Conservation (phyloP, 78 protist species). For the Dictyostelium purpureum region DNA sequence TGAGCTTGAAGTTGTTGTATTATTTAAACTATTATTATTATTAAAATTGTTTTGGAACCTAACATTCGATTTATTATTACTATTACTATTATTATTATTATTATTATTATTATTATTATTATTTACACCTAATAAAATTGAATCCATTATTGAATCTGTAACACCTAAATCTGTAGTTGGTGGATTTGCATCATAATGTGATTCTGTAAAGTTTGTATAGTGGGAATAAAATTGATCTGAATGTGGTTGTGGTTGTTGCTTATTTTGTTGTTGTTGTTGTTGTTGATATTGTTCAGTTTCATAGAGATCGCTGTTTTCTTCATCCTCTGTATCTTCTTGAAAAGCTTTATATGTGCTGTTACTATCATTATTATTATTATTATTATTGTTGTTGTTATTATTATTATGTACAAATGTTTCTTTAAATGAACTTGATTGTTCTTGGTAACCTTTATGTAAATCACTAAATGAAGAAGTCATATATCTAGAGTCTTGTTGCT, state of each 20-base stretch:
- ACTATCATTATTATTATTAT: not conserved
- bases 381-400: not conserved
- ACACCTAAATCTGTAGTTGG: not conserved
- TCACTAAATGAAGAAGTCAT: not conserved
- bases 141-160: slow-evolving; percentile 25
- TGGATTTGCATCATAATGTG: slow-evolving; percentile 10
- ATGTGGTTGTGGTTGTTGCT: not conserved
- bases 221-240: slow-evolving; percentile 1
- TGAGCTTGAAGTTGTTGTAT: slow-evolving; percentile 3
- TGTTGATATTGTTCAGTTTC: not conserved
- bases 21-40: not conserved
- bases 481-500: not conserved
- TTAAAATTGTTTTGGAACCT: not conserved
- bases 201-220: slow-evolving; percentile 22
- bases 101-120: slow-evolving; percentile 7
- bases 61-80: not conserved
- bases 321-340: not conserved
- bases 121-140: slow-evolving; percentile 16
- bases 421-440: not conserved
- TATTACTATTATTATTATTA: not conserved
- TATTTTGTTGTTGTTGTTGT: not conserved
- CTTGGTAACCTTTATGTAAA: slow-evolving; percentile 2
- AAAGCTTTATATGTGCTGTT: not conserved
- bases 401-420: not conserved
- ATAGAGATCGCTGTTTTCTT: slow-evolving; percentile 2